These are phyloP conservation scores for Aspergillus sclerotioniger DNA, from an alignment of 495 filamentous ascomycete genomes.

Conservation along the genomic window DNA sequence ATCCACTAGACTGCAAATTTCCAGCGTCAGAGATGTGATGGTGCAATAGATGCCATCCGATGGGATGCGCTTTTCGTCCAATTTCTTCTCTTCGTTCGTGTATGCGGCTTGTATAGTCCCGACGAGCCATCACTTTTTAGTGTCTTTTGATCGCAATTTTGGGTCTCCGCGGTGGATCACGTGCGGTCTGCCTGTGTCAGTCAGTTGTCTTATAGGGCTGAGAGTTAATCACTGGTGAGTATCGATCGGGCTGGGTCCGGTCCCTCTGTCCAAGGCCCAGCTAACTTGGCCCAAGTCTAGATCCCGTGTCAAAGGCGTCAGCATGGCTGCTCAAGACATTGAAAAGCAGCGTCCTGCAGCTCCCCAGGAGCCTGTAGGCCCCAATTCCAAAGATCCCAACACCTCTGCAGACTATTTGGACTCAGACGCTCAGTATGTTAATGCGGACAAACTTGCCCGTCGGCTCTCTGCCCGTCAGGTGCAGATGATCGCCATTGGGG, in stretches of 20 bases:
- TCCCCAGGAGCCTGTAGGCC: slow-evolving; percentile 6
- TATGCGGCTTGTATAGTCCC: background rate
- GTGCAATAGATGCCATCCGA: background rate
- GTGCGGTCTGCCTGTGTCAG: background rate
- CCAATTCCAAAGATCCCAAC: slow-evolving; percentile 11
- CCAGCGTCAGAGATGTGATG: background rate
- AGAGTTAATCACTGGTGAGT: background rate
- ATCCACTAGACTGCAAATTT: slow-evolving; percentile 6
- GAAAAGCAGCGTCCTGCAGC: slow-evolving; percentile 23
- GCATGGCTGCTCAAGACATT: slow-evolving; percentile 19
- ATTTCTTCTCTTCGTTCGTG: background rate
- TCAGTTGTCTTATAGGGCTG: background rate
- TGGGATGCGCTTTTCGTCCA: background rate
- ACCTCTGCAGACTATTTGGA: background rate
- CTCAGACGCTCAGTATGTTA: background rate
- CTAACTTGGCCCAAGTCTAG: too few species aligned
- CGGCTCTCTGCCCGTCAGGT: slow-evolving; percentile 48
- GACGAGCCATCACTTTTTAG: background rate
- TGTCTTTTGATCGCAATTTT: background rate
- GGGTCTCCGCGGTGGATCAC: background rate
- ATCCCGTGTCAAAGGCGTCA: too few species aligned
- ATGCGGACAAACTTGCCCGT: slow-evolving; percentile 14
- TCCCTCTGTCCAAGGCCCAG: background rate
- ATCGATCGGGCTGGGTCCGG: background rate
- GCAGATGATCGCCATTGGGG: slow-evolving; percentile 63